Evolutionary conservation across 257 asterid species (phyloP).

Genomic region (Solanum pimpinellifolium): DNA sequence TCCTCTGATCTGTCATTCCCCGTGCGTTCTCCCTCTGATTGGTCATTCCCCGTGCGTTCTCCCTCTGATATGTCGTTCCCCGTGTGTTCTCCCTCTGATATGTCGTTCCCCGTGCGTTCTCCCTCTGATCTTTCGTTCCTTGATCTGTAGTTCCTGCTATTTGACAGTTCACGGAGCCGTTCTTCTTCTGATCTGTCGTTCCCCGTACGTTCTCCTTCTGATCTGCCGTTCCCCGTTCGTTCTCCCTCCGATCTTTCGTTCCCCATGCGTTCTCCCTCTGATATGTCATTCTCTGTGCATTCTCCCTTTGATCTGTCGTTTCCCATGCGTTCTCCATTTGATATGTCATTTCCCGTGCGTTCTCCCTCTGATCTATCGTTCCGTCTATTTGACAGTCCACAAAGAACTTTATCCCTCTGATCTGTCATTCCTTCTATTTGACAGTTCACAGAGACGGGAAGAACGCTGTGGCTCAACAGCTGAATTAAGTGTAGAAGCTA

Average conservation of each 20-base stretch:
- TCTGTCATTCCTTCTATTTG: not conserved
- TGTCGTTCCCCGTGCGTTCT: not conserved
- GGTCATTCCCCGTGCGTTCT: not conserved
- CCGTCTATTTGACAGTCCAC: not conserved
- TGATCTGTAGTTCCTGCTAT: no score
- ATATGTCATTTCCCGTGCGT: not conserved
- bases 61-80: not conserved
- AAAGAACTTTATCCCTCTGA: not conserved
- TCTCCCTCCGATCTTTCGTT: not conserved
- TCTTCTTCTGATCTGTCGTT: not conserved
- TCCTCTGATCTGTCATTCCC: not conserved
- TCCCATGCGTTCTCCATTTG: not conserved
- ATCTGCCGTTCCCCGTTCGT: not conserved
- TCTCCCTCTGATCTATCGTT: not conserved
- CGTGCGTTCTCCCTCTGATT: not conserved
- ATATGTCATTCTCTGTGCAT: not conserved
- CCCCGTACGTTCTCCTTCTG: not conserved
- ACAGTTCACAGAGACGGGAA: not conserved
- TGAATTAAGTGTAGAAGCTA: conserved; percentile 1
- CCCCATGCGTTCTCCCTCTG: not conserved
- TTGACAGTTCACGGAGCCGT: no score
- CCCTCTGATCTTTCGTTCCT: not conserved
- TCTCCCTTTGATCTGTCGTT: not conserved
- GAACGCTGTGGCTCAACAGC: conserved; percentile 8
- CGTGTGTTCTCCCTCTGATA: not conserved